Base-by-base conservation (phyloP, 1,139 yeast genomes). In the Kluyveromyces sp. region DNA sequence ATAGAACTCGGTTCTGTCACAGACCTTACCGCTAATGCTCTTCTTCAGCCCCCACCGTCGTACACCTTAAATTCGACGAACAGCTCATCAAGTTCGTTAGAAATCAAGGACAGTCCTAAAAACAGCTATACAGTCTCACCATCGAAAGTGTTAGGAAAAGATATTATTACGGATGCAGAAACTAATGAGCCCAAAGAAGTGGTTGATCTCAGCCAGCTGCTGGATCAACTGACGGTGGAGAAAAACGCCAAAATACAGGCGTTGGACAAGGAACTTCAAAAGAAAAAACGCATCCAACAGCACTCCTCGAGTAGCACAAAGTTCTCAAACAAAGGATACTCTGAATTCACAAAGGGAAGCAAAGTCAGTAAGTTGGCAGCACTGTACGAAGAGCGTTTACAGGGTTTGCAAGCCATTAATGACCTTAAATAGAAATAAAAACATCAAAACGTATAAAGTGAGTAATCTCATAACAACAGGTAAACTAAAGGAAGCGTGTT, bases 281-380 rank as follows among this genome's bases (percentile, higher is more conserved):
- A 49, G 43, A 53, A 50, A 41, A 55, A 56, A 36, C 49, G 52
- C 20, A 44, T 42, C n/a, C 50, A 49, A 13, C 54, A 50, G 18
- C 47, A 49, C 9, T 38, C 45, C 9, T 51, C 49, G 2, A 49
- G 46, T 4, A 41, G 41, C 17, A 43, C 45, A 8, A 53, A 51
- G 38, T 58, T 59, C 39, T 55, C 63, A 6, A 44, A 43, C 9
- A 71, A 67, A 45, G 69, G 70, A 41, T 61, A 60, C 42, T 76
- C 79, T 1, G 78, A 73, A 4, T 70, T 76, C 11, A 57, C 77
- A 32, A 50, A 57, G 2, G 78, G 77, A 4, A 63, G 75, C 36
- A 77, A 74, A 58, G 83, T 77, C 2, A 71, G 77, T 17, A 75
- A 74, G 54, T 65, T 77, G 47, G 78, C 82, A 6, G 71, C 68